Base-by-base conservation (phyloP, 2,329 filamentous ascomycete species). In the Claviceps sp. region DNA sequence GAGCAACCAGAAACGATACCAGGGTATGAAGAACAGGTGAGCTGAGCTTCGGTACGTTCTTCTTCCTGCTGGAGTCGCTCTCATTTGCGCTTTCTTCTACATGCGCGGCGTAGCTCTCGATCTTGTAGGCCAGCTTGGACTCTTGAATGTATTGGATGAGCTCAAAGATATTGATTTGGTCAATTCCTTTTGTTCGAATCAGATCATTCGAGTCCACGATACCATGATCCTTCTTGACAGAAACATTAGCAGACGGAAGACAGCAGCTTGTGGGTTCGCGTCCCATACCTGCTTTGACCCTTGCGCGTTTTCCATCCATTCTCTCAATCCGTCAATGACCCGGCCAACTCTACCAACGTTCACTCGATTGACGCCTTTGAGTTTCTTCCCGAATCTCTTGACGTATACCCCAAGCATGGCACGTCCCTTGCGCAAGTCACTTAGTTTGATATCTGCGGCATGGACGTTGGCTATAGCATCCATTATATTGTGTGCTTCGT, bases 401-500 rank as follows among this genome's bases (percentile, higher is more conserved):
- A 95, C 80, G 60, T 98, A 98, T 0, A 82, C 73, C 0, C 83
- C 84, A 1, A 98, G 73, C 68, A 95, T 89, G 47, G 76, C 75
- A 50, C 87, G 78, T 2, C 85, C 87, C 53, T 78, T 76, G 48
- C 79, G 79, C 17, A 97, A 71, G 55, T 96, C 89, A 26, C 71
- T 71, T 4, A 95, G 71, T 2, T 79, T 80, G 20, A 97, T 76
- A 38, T 86, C 80, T 0, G 88, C 80, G 0, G 90, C 90, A 64
- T 96, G 83, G 37, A 95, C 93, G 45, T 83, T 85, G 16, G 88
- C 80, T 45, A 98, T 88, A 0, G 91, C 89, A 64, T 96, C 90
- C 85, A 96, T 95, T 50, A 98, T 79, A 62, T 98, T 98, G 64
- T 98, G 93, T 0, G 93, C 93, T 71, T 98, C 93, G 59, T 98